Percentiles rank a stretch among this genome's conserved stretches.
Conservation (phyloP, 768 basidiomycete genomes). For the Serpula lacrymans region DNA sequence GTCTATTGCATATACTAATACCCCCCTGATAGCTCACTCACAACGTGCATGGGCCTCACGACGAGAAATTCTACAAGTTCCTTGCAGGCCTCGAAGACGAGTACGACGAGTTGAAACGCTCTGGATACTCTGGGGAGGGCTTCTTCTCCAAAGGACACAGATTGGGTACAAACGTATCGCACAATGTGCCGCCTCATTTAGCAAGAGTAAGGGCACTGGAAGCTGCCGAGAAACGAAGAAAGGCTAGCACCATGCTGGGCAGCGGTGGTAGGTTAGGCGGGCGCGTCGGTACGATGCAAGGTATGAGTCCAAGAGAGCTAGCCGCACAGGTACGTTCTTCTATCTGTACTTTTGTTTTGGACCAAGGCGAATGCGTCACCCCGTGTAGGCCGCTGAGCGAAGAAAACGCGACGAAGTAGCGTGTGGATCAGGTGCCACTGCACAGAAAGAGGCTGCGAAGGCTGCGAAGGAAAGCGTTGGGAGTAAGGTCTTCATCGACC, state of each 20-base stretch:
- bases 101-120: constrained; percentile 71
- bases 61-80: constrained; percentile 77
- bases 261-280: constrained; percentile 63
- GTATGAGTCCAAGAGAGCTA: constrained; percentile 64
- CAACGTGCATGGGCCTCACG: constrained; percentile 86
- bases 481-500: constrained; percentile 54
- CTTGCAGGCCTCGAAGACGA: constrained; percentile 77
- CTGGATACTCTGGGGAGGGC: constrained; percentile 89
- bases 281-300: constrained; percentile 31
- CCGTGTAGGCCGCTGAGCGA: constrained; percentile 77
- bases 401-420: constrained; percentile 68
- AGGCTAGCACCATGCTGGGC: constrained; percentile 41
- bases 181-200: constrained; percentile 61
- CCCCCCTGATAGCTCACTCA: constrained; percentile 65
- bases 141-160: constrained; percentile 76
- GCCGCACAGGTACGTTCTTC: constrained; percentile 56
- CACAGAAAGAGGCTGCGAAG: constrained; percentile 61
- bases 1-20: background rate
- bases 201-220: constrained; percentile 68
- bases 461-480: constrained; percentile 66
- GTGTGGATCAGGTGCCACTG: constrained; percentile 62
- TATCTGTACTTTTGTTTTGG: background rate
- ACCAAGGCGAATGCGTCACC: constrained; percentile 5
- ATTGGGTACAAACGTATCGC: constrained; percentile 65
- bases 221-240: constrained; percentile 73